These are phyloP conservation scores for Tolypocladium guangdongense DNA, from an alignment of 2,329 filamentous ascomycete genomes.

Conservation along the genomic window DNA sequence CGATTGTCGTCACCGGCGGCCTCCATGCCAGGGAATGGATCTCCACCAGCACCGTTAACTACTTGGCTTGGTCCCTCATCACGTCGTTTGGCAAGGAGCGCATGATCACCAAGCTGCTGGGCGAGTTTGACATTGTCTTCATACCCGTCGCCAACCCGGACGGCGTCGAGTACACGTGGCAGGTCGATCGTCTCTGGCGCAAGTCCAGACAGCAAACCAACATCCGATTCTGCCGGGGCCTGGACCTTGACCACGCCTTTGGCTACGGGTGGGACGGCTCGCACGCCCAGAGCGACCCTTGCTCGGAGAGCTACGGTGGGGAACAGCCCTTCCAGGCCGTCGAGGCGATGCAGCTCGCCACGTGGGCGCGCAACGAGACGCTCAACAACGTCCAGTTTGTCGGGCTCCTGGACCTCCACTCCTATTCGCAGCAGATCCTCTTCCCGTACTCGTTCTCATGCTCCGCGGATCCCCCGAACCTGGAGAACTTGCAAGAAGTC, in stretches of 20 bases:
- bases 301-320: slow-evolving; percentile 83
- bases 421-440: slow-evolving; percentile 88
- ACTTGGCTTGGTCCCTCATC: slow-evolving; percentile 79
- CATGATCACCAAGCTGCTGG: slow-evolving; percentile 64
- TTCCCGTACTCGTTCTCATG: slow-evolving; percentile 90
- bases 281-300: slow-evolving; percentile 60
- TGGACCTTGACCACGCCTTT: slow-evolving; percentile 84
- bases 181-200: slow-evolving; percentile 83
- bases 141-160: slow-evolving; percentile 87
- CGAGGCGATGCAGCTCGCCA: slow-evolving; percentile 63
- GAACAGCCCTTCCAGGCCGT: slow-evolving; percentile 71
- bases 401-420: slow-evolving; percentile 84
- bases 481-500: slow-evolving; percentile 87
- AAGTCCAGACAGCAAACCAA: slow-evolving; percentile 83
- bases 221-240: slow-evolving; percentile 71
- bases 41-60: slow-evolving; percentile 80
- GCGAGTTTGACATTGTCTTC: slow-evolving; percentile 79
- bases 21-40: slow-evolving; percentile 97
- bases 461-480: slow-evolving; percentile 61
- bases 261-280: slow-evolving; percentile 73
- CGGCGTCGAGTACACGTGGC: slow-evolving; percentile 90
- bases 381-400: slow-evolving; percentile 64
- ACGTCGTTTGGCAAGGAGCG: slow-evolving; percentile 66
- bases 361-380: slow-evolving; percentile 77
- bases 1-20: slow-evolving; percentile 72